Base-by-base conservation (phyloP, 2,329 filamentous ascomycete species). In the Pseudofabraea citricarpa region DNA sequence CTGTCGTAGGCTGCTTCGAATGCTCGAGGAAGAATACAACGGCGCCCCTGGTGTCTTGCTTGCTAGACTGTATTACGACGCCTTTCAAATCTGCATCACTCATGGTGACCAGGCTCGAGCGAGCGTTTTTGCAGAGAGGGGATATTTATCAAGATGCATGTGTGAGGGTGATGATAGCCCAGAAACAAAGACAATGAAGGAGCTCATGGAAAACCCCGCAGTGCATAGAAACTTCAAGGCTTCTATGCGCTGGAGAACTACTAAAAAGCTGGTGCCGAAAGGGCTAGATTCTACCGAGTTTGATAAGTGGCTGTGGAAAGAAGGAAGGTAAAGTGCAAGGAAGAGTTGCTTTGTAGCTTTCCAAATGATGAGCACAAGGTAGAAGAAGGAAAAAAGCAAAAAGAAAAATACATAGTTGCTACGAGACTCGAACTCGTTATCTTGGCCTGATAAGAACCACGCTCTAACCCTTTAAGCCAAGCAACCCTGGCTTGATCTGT, bases 71-170 rank as follows among this genome's bases (percentile, higher is more conserved):
- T 71, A 69, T 48, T 69, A 66, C 41, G 66, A 70, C 47, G 63
- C 66, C 5, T 67, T 70, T 37, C 65, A 71, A 51, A 60, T 73
- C 26, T 55, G 56, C 37, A 62, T 66, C 35, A 60, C 62, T 16
- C 64, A 73, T 53, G 57, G 67, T 1, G 69, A 73, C 55, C 54
- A 64, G 38, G 67, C 69, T 31, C 59, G 70, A 29, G 68, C 68
- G 7, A 64, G 56, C 13, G 60, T 62, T 4, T 73, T 72, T 58
- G 67, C 66, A 3, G 58, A 65, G 46, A 64, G 55, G 43, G 62
- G 64, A 10, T 62, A 65, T 27, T 53, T 60, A 38, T 52, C 53
- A 6, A 62, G 66, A 39, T 53, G 64, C 10, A 50, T 63, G 5
- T 65, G 60, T 29, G 65, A 68, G 37, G 69, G 70, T 1, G 60